Conservation (phyloP, 2,329 filamentous ascomycete genomes). For the Colletotrichum gigasporum region DNA sequence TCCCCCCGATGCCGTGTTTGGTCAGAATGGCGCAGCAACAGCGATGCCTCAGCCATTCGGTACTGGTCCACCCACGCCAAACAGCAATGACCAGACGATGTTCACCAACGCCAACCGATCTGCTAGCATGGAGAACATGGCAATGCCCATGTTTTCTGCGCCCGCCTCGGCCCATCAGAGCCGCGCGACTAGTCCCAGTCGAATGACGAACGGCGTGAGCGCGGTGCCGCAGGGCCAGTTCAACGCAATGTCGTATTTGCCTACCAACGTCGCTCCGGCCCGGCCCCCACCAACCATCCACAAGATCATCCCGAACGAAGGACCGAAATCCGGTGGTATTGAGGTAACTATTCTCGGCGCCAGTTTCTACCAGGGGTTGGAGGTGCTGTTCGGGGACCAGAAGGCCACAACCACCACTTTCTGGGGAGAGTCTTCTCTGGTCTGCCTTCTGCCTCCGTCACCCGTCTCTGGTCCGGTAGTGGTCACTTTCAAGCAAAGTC, state of each 20-base stretch:
- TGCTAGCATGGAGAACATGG: constrained; percentile 72
- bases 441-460: constrained; percentile 80
- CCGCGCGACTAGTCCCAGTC: constrained; percentile 78
- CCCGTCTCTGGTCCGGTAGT: constrained; percentile 73
- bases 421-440: constrained; percentile 82
- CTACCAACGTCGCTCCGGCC: constrained; percentile 59
- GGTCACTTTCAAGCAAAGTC: constrained; percentile 73
- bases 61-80: constrained; percentile 73
- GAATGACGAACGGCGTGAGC: constrained; percentile 56
- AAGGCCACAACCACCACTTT: constrained; percentile 77
- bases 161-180: constrained; percentile 79
- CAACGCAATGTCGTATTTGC: constrained; percentile 60
- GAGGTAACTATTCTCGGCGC: constrained; percentile 88
- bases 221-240: constrained; percentile 54
- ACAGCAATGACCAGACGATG: constrained; percentile 67
- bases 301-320: constrained; percentile 85
- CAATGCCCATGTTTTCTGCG: constrained; percentile 74
- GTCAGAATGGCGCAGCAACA: constrained; percentile 33
- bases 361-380: constrained; percentile 78
- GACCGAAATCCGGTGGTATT: constrained; percentile 83
- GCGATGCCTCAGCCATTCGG: constrained; percentile 46
- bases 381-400: constrained; percentile 82
- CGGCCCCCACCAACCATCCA: constrained; percentile 70
- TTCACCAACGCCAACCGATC: constrained; percentile 67
- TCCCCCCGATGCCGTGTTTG: constrained; percentile 44